Evolutionary conservation across 768 basidiomycete genomes (phyloP).

Genomic region (Sarcodon aspratus): DNA sequence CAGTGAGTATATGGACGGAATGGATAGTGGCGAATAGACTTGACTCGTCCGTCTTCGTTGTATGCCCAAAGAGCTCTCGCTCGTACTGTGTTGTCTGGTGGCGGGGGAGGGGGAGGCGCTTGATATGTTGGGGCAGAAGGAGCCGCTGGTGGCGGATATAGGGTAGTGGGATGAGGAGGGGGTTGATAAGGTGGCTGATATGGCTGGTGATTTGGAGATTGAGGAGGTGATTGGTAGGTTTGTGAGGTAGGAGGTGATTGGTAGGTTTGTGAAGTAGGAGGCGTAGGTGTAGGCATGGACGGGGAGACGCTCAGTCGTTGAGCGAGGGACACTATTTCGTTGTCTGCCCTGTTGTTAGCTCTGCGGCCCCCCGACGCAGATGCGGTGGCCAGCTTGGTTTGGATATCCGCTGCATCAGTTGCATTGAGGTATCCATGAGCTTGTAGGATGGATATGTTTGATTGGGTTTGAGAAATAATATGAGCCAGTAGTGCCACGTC

Average conservation of each 20-base stretch:
- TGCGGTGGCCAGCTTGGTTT: slow-evolving; percentile 23
- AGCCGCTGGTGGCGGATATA: not conserved
- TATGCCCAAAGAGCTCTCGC: slow-evolving; percentile 59
- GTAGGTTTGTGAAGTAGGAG: not conserved
- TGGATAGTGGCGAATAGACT: slow-evolving; percentile 5
- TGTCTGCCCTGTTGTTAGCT: not conserved
- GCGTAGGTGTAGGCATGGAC: too few relatives aligned
- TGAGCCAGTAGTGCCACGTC: slow-evolving; percentile 40
- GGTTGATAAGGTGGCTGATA: slow-evolving; percentile 1
- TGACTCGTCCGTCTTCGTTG: slow-evolving; percentile 43
- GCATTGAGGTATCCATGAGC: slow-evolving; percentile 28
- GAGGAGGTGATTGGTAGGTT: not conserved
- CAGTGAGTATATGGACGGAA: not conserved
- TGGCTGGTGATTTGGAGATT: slow-evolving; percentile 2
- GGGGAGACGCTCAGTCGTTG: too few relatives aligned
- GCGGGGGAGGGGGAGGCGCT: slow-evolving; percentile 8
- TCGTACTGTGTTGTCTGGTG: slow-evolving; percentile 11
- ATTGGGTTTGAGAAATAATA: slow-evolving; percentile 32
- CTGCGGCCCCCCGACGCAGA: slow-evolving; percentile 1
- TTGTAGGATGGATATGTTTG: slow-evolving; percentile 35
- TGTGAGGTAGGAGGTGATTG: not conserved
- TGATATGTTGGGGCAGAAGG: slow-evolving; percentile 9
- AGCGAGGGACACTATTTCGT: too few relatives aligned
- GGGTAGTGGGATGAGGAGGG: slow-evolving; percentile 4
- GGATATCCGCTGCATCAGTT: slow-evolving; percentile 28